Percentiles rank a stretch among this genome's conserved stretches.
Conservation (phyloP, 2,329 filamentous ascomycete genomes). For the Neofusicoccum parvum region DNA sequence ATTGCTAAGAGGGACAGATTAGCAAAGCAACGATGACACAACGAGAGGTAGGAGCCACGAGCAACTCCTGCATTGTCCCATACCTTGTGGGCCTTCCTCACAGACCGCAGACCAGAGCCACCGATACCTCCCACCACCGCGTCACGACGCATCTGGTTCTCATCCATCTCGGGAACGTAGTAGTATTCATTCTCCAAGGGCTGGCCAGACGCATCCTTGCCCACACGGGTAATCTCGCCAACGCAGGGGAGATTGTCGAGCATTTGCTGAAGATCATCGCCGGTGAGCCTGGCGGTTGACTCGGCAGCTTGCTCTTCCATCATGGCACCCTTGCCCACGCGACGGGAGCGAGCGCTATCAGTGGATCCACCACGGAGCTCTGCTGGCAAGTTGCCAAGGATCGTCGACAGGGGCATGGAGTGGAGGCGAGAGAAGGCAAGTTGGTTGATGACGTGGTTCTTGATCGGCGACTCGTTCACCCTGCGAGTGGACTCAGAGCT, state of each 20-base stretch:
- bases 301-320: slow-evolving; percentile 46
- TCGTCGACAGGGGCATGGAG: slow-evolving; percentile 85
- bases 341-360: not conserved
- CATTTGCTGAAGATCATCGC: slow-evolving; percentile 64
- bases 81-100: slow-evolving; percentile 97
- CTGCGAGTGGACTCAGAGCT: slow-evolving; percentile 28
- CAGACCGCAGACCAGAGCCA: slow-evolving; percentile 85
- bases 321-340: slow-evolving; percentile 40
- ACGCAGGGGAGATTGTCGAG: slow-evolving; percentile 77
- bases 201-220: slow-evolving; percentile 95
- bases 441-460: slow-evolving; percentile 92
- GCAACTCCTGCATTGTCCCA: slow-evolving; percentile 30
- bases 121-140: slow-evolving; percentile 83
- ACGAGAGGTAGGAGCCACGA: not conserved
- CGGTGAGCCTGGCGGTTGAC: slow-evolving; percentile 31
- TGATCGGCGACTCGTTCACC: slow-evolving; percentile 53
- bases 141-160: slow-evolving; percentile 74
- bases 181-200: slow-evolving; percentile 95
- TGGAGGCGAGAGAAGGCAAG: slow-evolving; percentile 91
- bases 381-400: slow-evolving; percentile 82
- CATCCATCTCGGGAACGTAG: slow-evolving; percentile 86
- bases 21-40: slow-evolving; percentile 23
- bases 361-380: slow-evolving; percentile 36
- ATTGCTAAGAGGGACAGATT: slow-evolving; percentile 57
- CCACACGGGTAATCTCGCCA: slow-evolving; percentile 84